Conservation (phyloP, 1,139 yeast species). For the Magnusiomyces fungicola region DNA sequence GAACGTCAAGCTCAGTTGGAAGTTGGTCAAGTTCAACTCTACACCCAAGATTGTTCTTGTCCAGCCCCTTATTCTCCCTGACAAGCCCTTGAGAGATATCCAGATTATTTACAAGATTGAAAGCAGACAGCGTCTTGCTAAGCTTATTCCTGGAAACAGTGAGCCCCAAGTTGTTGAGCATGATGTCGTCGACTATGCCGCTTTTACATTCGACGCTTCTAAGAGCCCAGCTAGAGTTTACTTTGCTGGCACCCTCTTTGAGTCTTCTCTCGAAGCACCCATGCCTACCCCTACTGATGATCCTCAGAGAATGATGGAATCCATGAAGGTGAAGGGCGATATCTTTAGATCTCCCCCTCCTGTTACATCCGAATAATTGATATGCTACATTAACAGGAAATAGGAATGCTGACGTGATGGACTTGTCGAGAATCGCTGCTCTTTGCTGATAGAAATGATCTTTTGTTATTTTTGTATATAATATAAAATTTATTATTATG, state of each 20-base stretch:
- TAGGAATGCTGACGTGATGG: no score
- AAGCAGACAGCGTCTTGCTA: slow-evolving; percentile 61
- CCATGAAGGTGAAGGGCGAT: slow-evolving; percentile 37
- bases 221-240: slow-evolving; percentile 49
- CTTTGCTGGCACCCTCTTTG: slow-evolving; percentile 77
- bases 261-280: slow-evolving; percentile 39
- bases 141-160: slow-evolving; percentile 31
- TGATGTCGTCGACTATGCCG: slow-evolving; percentile 65
- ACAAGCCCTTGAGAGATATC: slow-evolving; percentile 51
- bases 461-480: no score
- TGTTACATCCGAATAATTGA: neutral
- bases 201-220: slow-evolving; percentile 67
- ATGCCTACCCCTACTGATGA: slow-evolving; percentile 29
- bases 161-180: slow-evolving; percentile 45
- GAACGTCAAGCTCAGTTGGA: slow-evolving; percentile 62
- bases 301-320: slow-evolving; percentile 27
- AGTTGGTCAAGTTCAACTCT: slow-evolving; percentile 56
- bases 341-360: slow-evolving; percentile 31
- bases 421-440: no score
- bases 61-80: slow-evolving; percentile 59
- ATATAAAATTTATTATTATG: no score
- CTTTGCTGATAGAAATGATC: no score
- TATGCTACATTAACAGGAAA: no score
- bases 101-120: slow-evolving; percentile 73
- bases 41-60: slow-evolving; percentile 68